phyloP scores from a whole-genome alignment of 192 early-diverging fungal genomes.

The Coemansia sp. region DNA sequence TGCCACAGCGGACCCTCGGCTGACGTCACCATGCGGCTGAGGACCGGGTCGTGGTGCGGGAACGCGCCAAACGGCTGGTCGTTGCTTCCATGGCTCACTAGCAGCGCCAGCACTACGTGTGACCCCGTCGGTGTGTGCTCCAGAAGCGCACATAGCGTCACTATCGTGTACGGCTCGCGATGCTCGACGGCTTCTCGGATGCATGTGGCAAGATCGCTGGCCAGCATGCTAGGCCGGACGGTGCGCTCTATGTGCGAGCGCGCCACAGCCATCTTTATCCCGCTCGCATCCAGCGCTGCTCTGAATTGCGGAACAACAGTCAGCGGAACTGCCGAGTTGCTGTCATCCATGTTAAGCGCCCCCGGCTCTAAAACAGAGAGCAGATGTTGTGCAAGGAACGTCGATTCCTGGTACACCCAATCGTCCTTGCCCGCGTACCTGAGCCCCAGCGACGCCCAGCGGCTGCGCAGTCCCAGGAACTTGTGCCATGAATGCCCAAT shows the following conservation, averaged over 20 bases:
- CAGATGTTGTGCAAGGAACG: slow-evolving; percentile 34
- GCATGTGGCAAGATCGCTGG: slow-evolving; percentile 19
- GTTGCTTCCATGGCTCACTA: slow-evolving; percentile 46
- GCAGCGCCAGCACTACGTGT: slow-evolving; percentile 29
- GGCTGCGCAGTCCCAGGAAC: slow-evolving; percentile 39
- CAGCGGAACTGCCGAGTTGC: slow-evolving; percentile 7
- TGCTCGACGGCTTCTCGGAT: slow-evolving; percentile 21
- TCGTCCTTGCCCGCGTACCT: slow-evolving; percentile 38
- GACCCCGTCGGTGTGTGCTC: slow-evolving; percentile 19
- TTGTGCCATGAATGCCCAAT: slow-evolving; percentile 52
- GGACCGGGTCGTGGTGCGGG: slow-evolving; percentile 51
- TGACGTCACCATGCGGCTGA: slow-evolving; percentile 28
- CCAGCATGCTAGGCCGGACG: slow-evolving; percentile 19
- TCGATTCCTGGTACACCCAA: slow-evolving; percentile 39
- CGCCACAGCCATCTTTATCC: slow-evolving; percentile 34
- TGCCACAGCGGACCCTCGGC: slow-evolving; percentile 38
- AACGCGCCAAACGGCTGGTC: slow-evolving; percentile 41
- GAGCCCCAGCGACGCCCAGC: slow-evolving; percentile 47
- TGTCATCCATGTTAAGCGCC: neutral
- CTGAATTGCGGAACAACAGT: slow-evolving; percentile 28
- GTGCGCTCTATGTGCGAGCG: slow-evolving; percentile 16
- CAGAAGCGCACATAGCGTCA: slow-evolving; percentile 41
- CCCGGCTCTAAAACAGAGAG: slow-evolving; percentile 29
- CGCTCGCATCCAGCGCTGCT: slow-evolving; percentile 35
- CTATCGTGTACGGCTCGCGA: slow-evolving; percentile 36